Evolutionary conservation across 805 yeast species (phyloP).

Genomic region (Pichia gijzeniarum): DNA sequence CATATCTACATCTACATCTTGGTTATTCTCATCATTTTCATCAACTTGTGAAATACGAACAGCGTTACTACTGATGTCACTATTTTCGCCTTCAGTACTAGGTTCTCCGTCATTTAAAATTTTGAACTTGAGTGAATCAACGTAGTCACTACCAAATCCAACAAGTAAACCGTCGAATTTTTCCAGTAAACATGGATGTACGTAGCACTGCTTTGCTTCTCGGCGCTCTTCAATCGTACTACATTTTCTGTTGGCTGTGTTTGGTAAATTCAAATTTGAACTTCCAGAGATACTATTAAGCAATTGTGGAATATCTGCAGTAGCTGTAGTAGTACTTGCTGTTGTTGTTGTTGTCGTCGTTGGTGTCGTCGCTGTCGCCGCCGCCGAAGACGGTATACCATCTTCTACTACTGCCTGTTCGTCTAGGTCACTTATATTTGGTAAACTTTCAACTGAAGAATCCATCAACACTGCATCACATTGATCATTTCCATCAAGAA

Average conservation of each 20-base stretch:
- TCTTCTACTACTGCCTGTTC: background rate
- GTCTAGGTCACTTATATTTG: constrained; percentile 1
- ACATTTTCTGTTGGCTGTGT: constrained; percentile 25
- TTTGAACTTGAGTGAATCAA: constrained; percentile 35
- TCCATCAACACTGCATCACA: constrained; percentile 16
- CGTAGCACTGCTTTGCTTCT: constrained; percentile 44
- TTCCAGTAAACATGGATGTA: constrained; percentile 42
- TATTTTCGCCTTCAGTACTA: background rate
- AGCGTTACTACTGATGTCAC: background rate
- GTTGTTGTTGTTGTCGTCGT: too few relatives aligned
- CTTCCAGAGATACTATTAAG: too few relatives aligned
- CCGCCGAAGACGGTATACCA: background rate
- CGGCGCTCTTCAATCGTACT: constrained; percentile 54
- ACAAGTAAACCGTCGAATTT: constrained; percentile 51
- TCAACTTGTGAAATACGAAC: background rate
- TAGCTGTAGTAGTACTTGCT: too few relatives aligned
- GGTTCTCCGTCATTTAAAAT: background rate
- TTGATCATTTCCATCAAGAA: constrained; percentile 14
- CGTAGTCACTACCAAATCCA: constrained; percentile 48
- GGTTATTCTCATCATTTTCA: background rate
- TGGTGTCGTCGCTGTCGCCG: too few relatives aligned
- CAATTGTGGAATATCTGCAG: too few relatives aligned
- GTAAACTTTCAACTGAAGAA: constrained; percentile 4
- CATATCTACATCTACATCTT: constrained; percentile 2
- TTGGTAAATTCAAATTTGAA: background rate